These are phyloP conservation scores for Straminergon stramineum DNA, from an alignment of 225 moss, liverwort and hornwort species.

Conservation along the genomic window DNA sequence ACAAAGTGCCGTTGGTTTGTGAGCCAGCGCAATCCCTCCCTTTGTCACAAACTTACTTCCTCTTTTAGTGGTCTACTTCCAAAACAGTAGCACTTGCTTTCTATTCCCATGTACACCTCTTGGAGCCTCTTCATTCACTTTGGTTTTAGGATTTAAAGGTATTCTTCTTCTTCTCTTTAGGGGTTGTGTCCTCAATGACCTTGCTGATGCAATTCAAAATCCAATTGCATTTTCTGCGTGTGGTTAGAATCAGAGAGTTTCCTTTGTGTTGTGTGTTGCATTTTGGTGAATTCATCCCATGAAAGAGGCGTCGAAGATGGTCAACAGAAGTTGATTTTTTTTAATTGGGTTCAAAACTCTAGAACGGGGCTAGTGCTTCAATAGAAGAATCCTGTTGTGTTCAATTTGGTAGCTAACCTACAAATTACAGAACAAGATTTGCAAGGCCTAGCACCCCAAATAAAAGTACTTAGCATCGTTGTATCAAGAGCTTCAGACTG, in stretches of 20 bases:
- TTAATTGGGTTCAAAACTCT: not conserved
- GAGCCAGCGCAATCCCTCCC: constrained; percentile 59
- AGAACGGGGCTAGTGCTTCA: not conserved
- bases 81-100: not conserved
- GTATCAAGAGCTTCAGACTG: not conserved
- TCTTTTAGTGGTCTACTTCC: constrained; percentile 5
- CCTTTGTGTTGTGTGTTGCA: not conserved
- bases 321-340: not conserved
- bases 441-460: not conserved
- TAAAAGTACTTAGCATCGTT: not conserved
- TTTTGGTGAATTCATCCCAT: not conserved
- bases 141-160: not conserved
- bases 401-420: not conserved
- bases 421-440: not conserved
- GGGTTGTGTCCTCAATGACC: not conserved
- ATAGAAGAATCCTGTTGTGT: not conserved
- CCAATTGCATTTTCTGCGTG: not conserved
- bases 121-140: not conserved
- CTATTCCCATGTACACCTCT: not conserved
- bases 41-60: constrained; percentile 67
- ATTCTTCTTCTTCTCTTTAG: not conserved
- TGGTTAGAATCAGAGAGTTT: not conserved
- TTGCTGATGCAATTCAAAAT: not conserved
- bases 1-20: constrained; percentile 57
- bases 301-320: not conserved